phyloP scores from a whole-genome alignment of 192 early-diverging fungal species.

The Polychytrium aggregatum region DNA sequence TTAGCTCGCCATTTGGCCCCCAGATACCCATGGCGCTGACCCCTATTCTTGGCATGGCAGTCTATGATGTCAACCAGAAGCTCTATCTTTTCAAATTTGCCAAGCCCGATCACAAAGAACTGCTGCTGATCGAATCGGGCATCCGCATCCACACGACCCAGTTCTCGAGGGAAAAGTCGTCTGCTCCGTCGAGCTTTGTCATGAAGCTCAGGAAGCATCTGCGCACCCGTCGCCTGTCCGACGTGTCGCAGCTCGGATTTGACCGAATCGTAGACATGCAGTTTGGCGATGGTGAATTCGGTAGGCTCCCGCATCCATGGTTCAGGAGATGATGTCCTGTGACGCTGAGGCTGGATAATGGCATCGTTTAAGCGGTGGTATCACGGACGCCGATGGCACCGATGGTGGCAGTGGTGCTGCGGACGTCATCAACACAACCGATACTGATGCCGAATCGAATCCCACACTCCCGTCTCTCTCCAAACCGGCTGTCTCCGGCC shows the following conservation, averaged over 20 bases:
- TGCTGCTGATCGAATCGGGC: constrained; percentile 86
- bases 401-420: no score
- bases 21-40: not conserved
- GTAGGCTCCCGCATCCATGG: no score
- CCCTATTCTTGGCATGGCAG: constrained; percentile 8
- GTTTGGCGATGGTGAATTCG: constrained; percentile 61
- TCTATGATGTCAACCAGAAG: constrained; percentile 87
- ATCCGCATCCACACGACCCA: constrained; percentile 87
- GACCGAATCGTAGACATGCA: constrained; percentile 90
- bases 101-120: constrained; percentile 76
- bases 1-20: not conserved
- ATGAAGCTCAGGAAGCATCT: constrained; percentile 92
- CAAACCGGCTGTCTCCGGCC: not conserved
- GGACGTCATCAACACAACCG: no score
- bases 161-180: constrained; percentile 76
- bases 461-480: not conserved
- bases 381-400: no score
- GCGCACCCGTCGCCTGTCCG: constrained; percentile 63
- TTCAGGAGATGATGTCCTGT: no score
- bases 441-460: no score
- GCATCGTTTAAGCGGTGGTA: no score
- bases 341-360: no score
- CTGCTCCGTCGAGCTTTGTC: constrained; percentile 74
- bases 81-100: constrained; percentile 91
- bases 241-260: constrained; percentile 71